These are phyloP conservation scores for Telfairia occidentalis DNA, from an alignment of 331 rosid species.

Conservation along the genomic window DNA sequence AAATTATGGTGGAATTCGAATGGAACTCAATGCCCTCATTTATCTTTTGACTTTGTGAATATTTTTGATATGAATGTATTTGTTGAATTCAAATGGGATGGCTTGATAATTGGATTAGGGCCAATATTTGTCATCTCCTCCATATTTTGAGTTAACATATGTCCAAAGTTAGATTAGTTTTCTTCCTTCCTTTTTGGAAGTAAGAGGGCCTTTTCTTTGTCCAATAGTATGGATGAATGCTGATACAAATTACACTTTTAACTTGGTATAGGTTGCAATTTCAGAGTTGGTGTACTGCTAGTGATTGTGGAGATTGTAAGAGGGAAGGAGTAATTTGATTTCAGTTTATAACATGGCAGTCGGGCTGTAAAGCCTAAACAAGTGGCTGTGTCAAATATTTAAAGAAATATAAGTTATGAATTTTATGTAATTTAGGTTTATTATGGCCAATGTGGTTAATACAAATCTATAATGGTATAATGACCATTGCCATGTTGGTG, in stretches of 20 bases:
- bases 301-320: neutral
- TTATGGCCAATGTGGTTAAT: neutral
- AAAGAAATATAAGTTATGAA: neutral
- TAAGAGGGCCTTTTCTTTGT: neutral
- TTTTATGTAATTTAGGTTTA: neutral
- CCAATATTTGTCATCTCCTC: neutral
- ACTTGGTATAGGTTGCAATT: neutral
- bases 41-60: neutral
- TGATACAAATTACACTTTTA: neutral
- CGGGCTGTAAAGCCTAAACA: neutral
- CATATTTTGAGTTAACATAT: no score
- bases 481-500: neutral
- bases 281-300: neutral
- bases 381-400: neutral
- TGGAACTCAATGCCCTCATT: neutral
- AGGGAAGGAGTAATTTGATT: neutral
- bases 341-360: neutral
- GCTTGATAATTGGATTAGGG: neutral
- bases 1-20: neutral
- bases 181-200: neutral
- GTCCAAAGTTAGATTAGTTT: no score
- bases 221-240: neutral
- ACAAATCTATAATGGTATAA: neutral
- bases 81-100: neutral
- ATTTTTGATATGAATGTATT: neutral